These are phyloP conservation scores for Cunninghamia lanceolata DNA, from an alignment of 75 land plant genomes.

Conservation along the genomic window DNA sequence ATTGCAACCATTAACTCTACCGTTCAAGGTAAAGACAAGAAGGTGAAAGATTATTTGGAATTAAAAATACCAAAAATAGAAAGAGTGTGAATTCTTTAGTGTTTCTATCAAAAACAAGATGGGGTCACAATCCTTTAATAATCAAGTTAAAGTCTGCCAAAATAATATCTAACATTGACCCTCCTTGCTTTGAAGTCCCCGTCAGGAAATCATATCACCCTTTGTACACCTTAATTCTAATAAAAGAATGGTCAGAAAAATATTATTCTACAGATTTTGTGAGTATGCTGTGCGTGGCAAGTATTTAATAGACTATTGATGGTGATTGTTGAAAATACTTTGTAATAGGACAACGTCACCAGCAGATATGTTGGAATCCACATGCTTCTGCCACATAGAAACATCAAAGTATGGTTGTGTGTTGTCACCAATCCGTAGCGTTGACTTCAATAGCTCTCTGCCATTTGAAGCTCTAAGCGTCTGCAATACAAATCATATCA, in stretches of 20 bases:
- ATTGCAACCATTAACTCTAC: not conserved
- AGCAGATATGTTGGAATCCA: conserved; percentile 19
- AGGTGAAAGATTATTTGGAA: not conserved
- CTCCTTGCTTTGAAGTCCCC: not conserved
- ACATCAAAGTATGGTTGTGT: conserved; percentile 39
- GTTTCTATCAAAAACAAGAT: not conserved
- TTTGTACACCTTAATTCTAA: not conserved
- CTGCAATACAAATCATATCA: conserved; percentile 9
- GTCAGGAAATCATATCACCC: not conserved
- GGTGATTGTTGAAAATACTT: conserved; percentile 23
- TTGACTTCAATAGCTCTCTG: conserved; percentile 29
- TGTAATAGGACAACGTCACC: conserved; percentile 52
- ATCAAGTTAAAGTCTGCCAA: not conserved
- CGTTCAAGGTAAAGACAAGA: not conserved
- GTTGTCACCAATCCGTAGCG: conserved; percentile 49
- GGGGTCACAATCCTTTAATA: not conserved
- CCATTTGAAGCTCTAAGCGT: conserved; percentile 16
- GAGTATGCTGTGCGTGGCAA: not conserved
- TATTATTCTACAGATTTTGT: not conserved
- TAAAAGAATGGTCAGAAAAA: not conserved
- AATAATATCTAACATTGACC: not conserved
- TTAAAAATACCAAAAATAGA: not conserved
- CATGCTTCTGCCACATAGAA: conserved; percentile 42
- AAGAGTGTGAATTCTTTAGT: not conserved
- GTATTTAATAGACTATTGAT: conserved; percentile 1